phyloP scores from a whole-genome alignment of 192 early-diverging fungal species.

The Coemansia sp. region DNA sequence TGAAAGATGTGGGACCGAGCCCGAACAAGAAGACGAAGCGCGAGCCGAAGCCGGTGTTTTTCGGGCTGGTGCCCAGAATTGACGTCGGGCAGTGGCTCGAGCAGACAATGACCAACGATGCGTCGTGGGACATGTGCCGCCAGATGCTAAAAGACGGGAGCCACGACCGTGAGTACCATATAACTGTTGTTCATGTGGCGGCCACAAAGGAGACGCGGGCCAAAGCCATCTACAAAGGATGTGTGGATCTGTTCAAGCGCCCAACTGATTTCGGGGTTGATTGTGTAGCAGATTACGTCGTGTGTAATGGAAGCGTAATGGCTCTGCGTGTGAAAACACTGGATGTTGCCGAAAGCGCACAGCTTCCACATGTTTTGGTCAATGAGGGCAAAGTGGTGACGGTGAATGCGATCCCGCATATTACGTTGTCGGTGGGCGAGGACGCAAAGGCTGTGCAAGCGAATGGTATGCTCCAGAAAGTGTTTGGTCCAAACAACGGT shows the following conservation, averaged over 20 bases:
- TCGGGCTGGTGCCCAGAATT: constrained; percentile 27
- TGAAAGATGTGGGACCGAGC: constrained; percentile 19
- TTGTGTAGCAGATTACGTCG: constrained; percentile 52
- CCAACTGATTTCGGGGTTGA: background rate
- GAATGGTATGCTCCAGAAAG: constrained; percentile 38
- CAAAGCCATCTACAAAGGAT: constrained; percentile 37
- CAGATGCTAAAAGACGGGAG: constrained; percentile 8
- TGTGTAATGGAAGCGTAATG: constrained; percentile 51
- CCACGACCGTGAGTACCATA: constrained; percentile 36
- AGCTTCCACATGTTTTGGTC: constrained; percentile 14
- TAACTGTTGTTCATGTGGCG: constrained; percentile 54
- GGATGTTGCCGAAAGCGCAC: background rate
- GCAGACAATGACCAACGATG: constrained; percentile 9
- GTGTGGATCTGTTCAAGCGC: constrained; percentile 7
- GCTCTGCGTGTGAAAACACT: constrained; percentile 39
- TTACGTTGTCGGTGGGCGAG: constrained; percentile 33
- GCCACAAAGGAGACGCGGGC: constrained; percentile 11
- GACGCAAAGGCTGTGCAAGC: constrained; percentile 29
- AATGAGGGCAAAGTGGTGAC: background rate
- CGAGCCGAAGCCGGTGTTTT: constrained; percentile 17
- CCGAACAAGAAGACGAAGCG: background rate
- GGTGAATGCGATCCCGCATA: constrained; percentile 39
- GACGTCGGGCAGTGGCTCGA: constrained; percentile 22
- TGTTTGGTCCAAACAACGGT: constrained; percentile 43
- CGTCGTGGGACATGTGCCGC: constrained; percentile 14